Evolutionary conservation across 176 grass and related monocot species (phyloP).

Genomic region (Paspalum vaginatum): DNA sequence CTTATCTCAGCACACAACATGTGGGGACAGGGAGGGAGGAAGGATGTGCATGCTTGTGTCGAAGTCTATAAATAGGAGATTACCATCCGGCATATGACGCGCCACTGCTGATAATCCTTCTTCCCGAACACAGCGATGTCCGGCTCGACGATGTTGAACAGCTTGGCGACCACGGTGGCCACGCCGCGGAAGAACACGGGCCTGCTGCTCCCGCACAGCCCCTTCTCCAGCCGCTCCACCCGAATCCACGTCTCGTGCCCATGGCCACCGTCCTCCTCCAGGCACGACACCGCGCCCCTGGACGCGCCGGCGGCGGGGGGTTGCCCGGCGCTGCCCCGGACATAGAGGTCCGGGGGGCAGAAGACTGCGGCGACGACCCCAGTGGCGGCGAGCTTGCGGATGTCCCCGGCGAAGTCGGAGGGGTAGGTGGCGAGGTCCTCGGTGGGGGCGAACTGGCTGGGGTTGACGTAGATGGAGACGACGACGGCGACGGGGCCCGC

Average conservation of each 20-base stretch:
- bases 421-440: conserved; percentile 81
- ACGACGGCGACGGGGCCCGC: conserved; percentile 55
- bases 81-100: conserved; percentile 83
- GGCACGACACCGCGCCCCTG: conserved; percentile 40
- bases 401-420: conserved; percentile 65
- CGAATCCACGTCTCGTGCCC: conserved; percentile 81
- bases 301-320: not conserved
- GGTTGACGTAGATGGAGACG: conserved; percentile 93
- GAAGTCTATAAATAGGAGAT: not conserved
- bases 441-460: conserved; percentile 74
- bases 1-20: conserved; percentile 6
- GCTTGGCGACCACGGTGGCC: conserved; percentile 76
- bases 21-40: not conserved
- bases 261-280: conserved; percentile 55
- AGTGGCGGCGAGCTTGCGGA: conserved; percentile 66
- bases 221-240: conserved; percentile 76
- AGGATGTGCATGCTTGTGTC: not conserved
- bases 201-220: conserved; percentile 75
- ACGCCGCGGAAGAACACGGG: conserved; percentile 87
- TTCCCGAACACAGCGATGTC: conserved; percentile 89
- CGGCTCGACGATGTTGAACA: conserved; percentile 84
- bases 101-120: conserved; percentile 98
- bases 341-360: conserved; percentile 67
- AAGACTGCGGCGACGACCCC: conserved; percentile 67
- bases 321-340: conserved; percentile 26